Base-by-base conservation (phyloP, 2,329 filamentous ascomycete genomes). In the Penicillium sp. region DNA sequence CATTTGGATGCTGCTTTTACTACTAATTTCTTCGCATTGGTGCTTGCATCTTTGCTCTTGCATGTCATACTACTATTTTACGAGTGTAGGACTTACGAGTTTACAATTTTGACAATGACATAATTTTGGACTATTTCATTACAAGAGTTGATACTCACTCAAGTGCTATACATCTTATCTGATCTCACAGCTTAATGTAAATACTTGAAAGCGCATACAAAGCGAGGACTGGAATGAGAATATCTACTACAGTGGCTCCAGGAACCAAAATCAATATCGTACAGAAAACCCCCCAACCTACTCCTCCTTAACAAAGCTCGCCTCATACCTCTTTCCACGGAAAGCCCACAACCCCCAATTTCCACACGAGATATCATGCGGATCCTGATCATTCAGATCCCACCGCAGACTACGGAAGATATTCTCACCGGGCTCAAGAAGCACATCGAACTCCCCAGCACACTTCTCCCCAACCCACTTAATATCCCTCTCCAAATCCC, bases 271-370 rank as follows among this genome's bases (percentile, higher is more conserved):
- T 46, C 47, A 43, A 49, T 55, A 56, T 55, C 51, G 47, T 49
- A 54, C 49, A 52, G 34, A 43, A 36, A 45, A 22, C n/a, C 22
- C 31, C 42, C 31, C 18, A 21, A 40, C 40, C n/a, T 54, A 54
- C 21, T 54, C 51, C 16, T 61, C 55, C 43, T 57, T 56, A 51
- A 72, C 71, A 51, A 69, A 67, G 11, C 67, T 73, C 24, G 74
- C 71, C 58, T 76, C 74, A 55, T 76, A 76, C 85, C 93, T 89
- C 85, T 99, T 99, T 65, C 94, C 94, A 76, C 94, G 86, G 80
- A 99, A 99, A 13, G 89, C 92, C 91, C 95, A 99, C 2, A 96
- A 81, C 10, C 94, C 94, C 91, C 92, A 99, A 75, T 99, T 99
- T 52, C 94, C 93, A 68, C 91, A 95, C 65, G 88, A 96, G 59